phyloP scores from a whole-genome alignment of 23 red algal species.

The Chondrus crispus region DNA sequence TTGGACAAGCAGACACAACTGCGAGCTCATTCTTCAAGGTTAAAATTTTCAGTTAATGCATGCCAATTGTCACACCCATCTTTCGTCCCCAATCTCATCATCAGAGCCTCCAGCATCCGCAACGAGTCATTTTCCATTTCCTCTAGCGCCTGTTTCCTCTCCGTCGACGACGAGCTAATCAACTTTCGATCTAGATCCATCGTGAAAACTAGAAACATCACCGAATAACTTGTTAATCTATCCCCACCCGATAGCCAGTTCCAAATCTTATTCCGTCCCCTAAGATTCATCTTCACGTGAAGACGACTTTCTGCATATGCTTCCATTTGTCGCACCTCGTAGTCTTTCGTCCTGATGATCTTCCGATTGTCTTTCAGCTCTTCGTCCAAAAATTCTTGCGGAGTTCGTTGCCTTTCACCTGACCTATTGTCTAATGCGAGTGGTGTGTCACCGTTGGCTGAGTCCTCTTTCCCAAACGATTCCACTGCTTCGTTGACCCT shows the following conservation, averaged over 20 bases:
- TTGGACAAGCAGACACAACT: too few species aligned
- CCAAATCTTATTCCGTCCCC: conserved; percentile 19
- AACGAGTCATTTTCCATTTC: conserved; percentile 31
- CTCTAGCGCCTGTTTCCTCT: neutral
- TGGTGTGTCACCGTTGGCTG: too few species aligned
- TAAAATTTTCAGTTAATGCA: neutral
- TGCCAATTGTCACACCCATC: conserved; percentile 12
- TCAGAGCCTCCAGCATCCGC: conserved; percentile 40
- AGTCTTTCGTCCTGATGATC: neutral
- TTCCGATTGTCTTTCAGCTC: neutral
- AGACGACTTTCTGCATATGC: neutral
- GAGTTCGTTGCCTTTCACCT: too few species aligned
- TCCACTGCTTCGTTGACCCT: neutral
- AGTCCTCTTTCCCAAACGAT: neutral
- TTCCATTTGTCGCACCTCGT: conserved; percentile 3
- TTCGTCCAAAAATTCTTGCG: neutral
- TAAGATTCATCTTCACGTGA: conserved; percentile 44
- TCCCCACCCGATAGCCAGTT: conserved; percentile 22
- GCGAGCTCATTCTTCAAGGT: too few species aligned
- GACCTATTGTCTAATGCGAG: too few species aligned
- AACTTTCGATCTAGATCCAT: conserved; percentile 10
- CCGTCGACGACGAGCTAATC: neutral
- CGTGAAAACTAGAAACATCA: conserved; percentile 5
- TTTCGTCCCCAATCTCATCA: neutral
- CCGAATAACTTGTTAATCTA: neutral